Evolutionary conservation across 345 rosid species (phyloP).

Genomic region (Aquilaria sinensis): DNA sequence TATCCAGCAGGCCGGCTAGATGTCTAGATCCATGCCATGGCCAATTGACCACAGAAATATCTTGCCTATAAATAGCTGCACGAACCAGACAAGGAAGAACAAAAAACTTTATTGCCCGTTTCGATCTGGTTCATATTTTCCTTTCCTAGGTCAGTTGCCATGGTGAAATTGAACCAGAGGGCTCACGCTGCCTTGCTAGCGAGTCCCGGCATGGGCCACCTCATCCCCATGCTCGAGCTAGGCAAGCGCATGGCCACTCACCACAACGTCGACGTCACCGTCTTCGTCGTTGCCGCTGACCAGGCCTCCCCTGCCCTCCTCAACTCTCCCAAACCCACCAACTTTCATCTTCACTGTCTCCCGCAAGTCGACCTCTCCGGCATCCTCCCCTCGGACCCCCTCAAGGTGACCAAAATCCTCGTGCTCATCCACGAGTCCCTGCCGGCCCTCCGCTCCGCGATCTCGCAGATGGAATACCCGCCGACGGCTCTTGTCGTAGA

Average conservation of each 20-base stretch:
- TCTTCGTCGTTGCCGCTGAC: conserved; percentile 1
- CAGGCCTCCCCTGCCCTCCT: not conserved
- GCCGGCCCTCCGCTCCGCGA: conserved; percentile 6
- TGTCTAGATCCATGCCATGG: too few species aligned
- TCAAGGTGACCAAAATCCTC: not conserved
- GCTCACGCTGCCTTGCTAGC: conserved; percentile 8
- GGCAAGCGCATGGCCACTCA: conserved; percentile 7
- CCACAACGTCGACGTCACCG: conserved; percentile 4
- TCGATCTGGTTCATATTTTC: too few species aligned
- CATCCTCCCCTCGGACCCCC: not conserved
- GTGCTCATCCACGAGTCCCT: conserved; percentile 1
- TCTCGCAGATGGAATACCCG: conserved; percentile 1
- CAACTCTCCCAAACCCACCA: not conserved
- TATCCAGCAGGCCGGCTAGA: too few species aligned
- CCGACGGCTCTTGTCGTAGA: conserved; percentile 6
- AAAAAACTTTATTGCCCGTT: too few species aligned
- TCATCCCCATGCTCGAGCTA: conserved; percentile 10
- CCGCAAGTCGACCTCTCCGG: not conserved
- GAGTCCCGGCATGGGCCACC: conserved; percentile 9
- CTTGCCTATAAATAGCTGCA: too few species aligned
- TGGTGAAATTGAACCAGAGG: not conserved
- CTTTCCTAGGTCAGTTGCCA: not conserved
- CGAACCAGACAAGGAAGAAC: too few species aligned
- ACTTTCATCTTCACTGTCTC: conserved; percentile 7
- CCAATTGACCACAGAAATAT: too few species aligned